These are phyloP conservation scores for Melampsora larici-populina DNA, from an alignment of 1,284 basidiomycete species.

Conservation along the genomic window DNA sequence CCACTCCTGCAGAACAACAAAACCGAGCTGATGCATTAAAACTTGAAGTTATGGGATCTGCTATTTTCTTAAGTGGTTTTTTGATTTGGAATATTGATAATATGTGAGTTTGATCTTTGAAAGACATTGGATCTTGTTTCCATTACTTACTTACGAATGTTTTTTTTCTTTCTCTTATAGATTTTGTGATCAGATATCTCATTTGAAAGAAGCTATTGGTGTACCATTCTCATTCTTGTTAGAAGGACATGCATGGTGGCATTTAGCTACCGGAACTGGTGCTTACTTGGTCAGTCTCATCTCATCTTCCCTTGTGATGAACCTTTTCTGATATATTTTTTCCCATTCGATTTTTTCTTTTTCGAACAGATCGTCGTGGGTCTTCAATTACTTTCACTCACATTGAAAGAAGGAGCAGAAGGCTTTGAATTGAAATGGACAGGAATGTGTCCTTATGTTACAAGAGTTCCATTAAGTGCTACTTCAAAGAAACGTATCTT, in stretches of 20 bases:
- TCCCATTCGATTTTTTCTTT: not conserved
- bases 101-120: constrained; percentile 56
- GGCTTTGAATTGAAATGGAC: constrained; percentile 25
- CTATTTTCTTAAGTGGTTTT: constrained; percentile 55
- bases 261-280: constrained; percentile 58
- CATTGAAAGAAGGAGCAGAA: constrained; percentile 40
- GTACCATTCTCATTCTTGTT: constrained; percentile 45
- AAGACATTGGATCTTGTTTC: too few species aligned
- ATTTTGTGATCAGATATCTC: constrained; percentile 45
- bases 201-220: constrained; percentile 46
- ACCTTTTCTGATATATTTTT: too few species aligned
- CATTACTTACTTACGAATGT: too few species aligned
- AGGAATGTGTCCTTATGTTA: constrained; percentile 31
- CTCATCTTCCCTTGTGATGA: not conserved
- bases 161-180: constrained; percentile 41
- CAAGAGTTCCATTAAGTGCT: constrained; percentile 25
- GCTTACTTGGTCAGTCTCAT: constrained; percentile 49
- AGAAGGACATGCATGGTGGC: constrained; percentile 58
- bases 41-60: constrained; percentile 45
- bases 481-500: constrained; percentile 19
- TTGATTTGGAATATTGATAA: constrained; percentile 61
- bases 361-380: constrained; percentile 18
- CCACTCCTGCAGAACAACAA: constrained; percentile 19
- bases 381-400: constrained; percentile 31
- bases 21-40: constrained; percentile 34